These are phyloP conservation scores for Adansonia rubrostipa DNA, from an alignment of 441 rosid genomes.

Conservation along the genomic window DNA sequence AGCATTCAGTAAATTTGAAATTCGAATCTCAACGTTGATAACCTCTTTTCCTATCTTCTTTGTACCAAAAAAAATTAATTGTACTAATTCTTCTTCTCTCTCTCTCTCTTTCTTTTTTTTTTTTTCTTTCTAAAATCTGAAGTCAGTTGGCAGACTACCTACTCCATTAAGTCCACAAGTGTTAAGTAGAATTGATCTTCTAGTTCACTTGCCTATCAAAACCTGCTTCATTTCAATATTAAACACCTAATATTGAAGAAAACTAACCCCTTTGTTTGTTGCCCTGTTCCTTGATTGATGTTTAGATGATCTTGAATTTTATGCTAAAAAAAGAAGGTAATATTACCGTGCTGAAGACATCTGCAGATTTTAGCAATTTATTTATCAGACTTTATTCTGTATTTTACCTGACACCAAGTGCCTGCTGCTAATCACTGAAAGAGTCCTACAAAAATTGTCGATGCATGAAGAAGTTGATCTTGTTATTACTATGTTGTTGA, in stretches of 20 bases:
- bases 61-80: not conserved
- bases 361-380: not conserved
- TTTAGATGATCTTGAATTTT: not conserved
- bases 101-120: not conserved
- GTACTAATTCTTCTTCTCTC: not conserved
- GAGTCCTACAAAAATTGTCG: not conserved
- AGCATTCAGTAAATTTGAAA: too few species aligned
- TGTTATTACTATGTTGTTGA: not conserved
- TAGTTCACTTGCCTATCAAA: not conserved
- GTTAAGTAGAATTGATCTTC: not conserved
- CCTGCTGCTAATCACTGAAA: not conserved
- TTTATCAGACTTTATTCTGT: not conserved
- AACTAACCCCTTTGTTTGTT: not conserved
- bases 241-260: constrained; percentile 20
- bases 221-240: constrained; percentile 32
- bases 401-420: not conserved
- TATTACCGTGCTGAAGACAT: not conserved
- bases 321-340: not conserved
- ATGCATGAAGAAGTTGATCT: not conserved
- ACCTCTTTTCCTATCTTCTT: too few species aligned
- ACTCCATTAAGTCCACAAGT: not conserved
- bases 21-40: too few species aligned
- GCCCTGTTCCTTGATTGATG: constrained; percentile 34
- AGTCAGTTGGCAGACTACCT: constrained; percentile 39
- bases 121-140: not conserved